A percentile compares a stretch with the other conserved stretches of the same genome.
Conservation (phyloP, 139 green algal species). For the Trebouxia sp. region DNA sequence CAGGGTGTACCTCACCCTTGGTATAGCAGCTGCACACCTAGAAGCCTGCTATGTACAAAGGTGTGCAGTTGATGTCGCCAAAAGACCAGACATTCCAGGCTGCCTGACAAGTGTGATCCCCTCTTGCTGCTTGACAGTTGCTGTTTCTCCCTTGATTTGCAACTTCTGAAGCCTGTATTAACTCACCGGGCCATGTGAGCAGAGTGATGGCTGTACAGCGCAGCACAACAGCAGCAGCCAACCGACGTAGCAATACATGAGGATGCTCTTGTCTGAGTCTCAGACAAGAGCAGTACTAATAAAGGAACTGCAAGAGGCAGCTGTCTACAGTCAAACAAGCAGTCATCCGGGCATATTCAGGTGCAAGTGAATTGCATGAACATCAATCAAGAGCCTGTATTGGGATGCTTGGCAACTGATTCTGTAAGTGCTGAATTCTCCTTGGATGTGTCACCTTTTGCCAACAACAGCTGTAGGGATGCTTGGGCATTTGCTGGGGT, state of each 20-base stretch:
- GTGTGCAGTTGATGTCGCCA: not conserved
- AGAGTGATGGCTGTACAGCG: constrained; percentile 6
- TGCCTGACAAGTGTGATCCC: not conserved
- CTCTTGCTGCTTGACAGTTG: constrained; percentile 13
- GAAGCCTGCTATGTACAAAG: not conserved
- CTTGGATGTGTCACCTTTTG: constrained; percentile 10
- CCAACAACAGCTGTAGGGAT: constrained; percentile 18
- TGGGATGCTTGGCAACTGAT: no score
- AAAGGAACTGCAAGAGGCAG: constrained; percentile 11
- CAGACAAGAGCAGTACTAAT: constrained; percentile 24
- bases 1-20: not conserved
- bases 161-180: not conserved
- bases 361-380: constrained; percentile 5
- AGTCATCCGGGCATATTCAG: not conserved
- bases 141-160: constrained; percentile 10
- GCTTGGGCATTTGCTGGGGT: constrained; percentile 7
- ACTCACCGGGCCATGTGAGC: constrained; percentile 4
- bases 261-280: constrained; percentile 13
- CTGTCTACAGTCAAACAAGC: constrained; percentile 17
- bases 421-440: not conserved
- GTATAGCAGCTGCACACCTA: constrained; percentile 7
- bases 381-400: no score
- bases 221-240: constrained; percentile 1
- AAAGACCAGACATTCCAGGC: not conserved
- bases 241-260: not conserved